Base-by-base conservation (phyloP, 768 basidiomycete genomes). In the Mycena rebaudengoi region DNA sequence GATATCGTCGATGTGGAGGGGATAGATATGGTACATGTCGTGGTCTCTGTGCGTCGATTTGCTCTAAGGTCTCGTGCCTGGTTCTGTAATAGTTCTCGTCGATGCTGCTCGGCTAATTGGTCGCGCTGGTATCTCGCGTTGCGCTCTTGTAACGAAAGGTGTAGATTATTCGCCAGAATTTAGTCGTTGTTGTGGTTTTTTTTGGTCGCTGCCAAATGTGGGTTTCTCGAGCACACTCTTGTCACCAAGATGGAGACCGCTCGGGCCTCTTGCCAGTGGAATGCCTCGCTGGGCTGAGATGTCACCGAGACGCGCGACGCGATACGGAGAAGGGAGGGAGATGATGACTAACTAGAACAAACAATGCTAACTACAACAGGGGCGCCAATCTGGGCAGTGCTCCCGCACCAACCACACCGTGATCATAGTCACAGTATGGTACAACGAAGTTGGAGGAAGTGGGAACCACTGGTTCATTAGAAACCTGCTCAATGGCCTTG, bases 401-500 rank as follows among this genome's bases (percentile, higher is more conserved):
- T 50, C n/a, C 18, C 30, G 48, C 48, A 32, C 48, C 48, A 21
- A 33, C 29, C 48, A 50, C 48, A 50, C 8, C 48, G 48, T 66
- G 23, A 41, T 29, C 25, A 2, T 32, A 18, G 26, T 65, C 26
- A 64, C 64, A 13, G 16, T 35, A 39, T 51, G 49, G 26, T 62
- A 66, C 45, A 52, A 62, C 45, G 60, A 62, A 40, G 21, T 43
- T 18, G 56, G 61, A 25, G 52, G 45, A 4, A 23, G 45, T 25
- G 50, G 54, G 12, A 21, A 20, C 20, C 60, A 58, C 29, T 50
- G 45, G 53, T 8, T 25, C 14, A 35, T 43, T 7, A 48, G 43
- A 39, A 57, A 66, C 61, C 14, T 62, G 8, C 28, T 51, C 8
- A 56, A 52, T 45, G 65, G 60, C 20, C 32, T 44, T 5, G 52